phyloP scores from a whole-genome alignment of 345 rosid genomes.

The Syzygium grande region DNA sequence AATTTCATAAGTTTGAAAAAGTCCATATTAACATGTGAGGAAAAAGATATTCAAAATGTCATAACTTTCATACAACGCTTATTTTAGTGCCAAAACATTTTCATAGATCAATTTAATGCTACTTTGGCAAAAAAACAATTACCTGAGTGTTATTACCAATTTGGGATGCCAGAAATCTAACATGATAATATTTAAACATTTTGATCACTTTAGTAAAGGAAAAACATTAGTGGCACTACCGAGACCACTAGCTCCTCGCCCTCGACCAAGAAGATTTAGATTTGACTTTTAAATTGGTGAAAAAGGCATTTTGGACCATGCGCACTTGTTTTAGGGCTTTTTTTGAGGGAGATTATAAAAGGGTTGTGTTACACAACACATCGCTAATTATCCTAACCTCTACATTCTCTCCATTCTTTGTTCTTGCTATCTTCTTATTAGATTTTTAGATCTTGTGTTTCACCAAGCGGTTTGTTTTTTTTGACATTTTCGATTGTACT shows the following conservation, averaged over 20 bases:
- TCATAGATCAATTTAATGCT: not conserved
- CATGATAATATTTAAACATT: not conserved
- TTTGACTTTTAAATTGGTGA: too few species aligned
- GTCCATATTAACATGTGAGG: not conserved
- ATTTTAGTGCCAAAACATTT: not conserved
- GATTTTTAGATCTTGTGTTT: not conserved
- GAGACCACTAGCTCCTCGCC: too few species aligned
- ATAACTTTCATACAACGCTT: not conserved
- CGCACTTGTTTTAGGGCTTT: too few species aligned
- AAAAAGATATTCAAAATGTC: not conserved
- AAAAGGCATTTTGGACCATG: too few species aligned
- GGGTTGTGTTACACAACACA: not conserved
- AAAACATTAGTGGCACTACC: too few species aligned
- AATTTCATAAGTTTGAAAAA: not conserved
- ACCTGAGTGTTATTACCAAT: not conserved
- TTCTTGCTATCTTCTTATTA: too few species aligned
- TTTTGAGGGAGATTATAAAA: too few species aligned
- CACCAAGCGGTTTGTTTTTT: not conserved
- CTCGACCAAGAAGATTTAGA: too few species aligned
- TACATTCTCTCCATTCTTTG: not conserved
- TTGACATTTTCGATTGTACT: not conserved
- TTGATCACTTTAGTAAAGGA: not conserved
- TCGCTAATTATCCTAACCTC: not conserved
- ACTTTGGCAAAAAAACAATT: not conserved
- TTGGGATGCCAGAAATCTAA: not conserved